These are phyloP conservation scores for Musa beccarii DNA, from an alignment of 176 grass and related monocot species.

Conservation along the genomic window DNA sequence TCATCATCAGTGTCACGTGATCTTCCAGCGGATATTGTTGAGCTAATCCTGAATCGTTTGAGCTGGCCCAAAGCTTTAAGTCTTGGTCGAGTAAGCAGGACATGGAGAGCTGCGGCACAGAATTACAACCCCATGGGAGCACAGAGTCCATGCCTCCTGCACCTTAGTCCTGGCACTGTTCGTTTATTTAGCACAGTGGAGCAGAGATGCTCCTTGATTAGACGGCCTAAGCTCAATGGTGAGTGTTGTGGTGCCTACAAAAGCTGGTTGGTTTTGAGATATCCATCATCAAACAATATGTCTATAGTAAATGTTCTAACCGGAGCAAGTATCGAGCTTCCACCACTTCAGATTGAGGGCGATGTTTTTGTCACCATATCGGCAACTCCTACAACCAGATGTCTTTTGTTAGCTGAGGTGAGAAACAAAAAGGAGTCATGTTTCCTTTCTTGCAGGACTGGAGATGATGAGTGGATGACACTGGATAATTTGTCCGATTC, in stretches of 20 bases:
- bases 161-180: not conserved
- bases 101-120: not conserved
- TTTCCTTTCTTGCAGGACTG: slow-evolving; percentile 3
- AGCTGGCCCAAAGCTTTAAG: slow-evolving; percentile 3
- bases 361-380: slow-evolving; percentile 8
- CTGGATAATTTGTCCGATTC: slow-evolving; percentile 11
- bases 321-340: slow-evolving; percentile 5
- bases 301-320: slow-evolving; percentile 7
- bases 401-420: slow-evolving; percentile 5
- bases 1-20: not conserved
- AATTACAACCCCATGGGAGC: slow-evolving; percentile 2
- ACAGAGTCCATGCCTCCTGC: slow-evolving; percentile 14
- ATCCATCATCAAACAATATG: not conserved
- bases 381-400: not conserved
- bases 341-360: not conserved
- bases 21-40: not conserved
- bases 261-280: slow-evolving; percentile 8
- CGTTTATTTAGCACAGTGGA: slow-evolving; percentile 6
- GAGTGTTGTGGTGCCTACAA: slow-evolving; percentile 8
- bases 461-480: not conserved
- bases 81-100: slow-evolving; percentile 6
- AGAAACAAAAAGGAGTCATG: slow-evolving; percentile 3
- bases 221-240: not conserved
- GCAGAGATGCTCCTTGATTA: not conserved
- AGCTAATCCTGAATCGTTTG: slow-evolving; percentile 5